phyloP scores from a whole-genome alignment of 2,329 filamentous ascomycete genomes.

The Fusarium sp. region DNA sequence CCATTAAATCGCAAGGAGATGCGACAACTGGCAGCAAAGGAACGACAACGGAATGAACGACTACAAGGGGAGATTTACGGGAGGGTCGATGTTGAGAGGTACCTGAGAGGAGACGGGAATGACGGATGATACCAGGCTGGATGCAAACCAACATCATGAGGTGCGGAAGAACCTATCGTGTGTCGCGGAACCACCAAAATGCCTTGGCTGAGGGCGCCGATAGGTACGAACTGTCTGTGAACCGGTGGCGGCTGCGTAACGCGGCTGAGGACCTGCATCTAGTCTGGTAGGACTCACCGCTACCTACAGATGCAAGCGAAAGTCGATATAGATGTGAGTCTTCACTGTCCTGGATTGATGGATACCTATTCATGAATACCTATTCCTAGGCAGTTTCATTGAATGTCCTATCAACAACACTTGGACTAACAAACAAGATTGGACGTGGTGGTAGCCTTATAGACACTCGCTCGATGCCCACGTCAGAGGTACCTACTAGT shows the following conservation, averaged over 20 bases:
- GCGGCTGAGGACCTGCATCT: slow-evolving; percentile 8
- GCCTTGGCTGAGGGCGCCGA: neutral
- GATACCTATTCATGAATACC: neutral
- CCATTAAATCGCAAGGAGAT: slow-evolving; percentile 75
- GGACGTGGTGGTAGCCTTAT: neutral
- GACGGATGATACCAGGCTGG: slow-evolving; percentile 29
- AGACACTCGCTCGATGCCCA: neutral
- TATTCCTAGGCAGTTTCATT: neutral
- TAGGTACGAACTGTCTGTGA: neutral
- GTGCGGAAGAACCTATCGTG: neutral
- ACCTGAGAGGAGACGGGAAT: slow-evolving; percentile 61
- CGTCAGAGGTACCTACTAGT: neutral
- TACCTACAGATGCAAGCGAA: neutral
- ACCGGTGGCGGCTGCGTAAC: neutral
- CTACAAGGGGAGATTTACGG: slow-evolving; percentile 76
- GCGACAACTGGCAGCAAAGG: slow-evolving; percentile 66
- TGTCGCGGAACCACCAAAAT: neutral
- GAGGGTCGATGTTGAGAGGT: slow-evolving; percentile 76
- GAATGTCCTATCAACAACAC: neutral
- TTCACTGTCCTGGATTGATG: neutral
- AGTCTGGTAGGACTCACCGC: slow-evolving; percentile 14
- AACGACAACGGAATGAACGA: slow-evolving; percentile 67
- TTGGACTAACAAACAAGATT: neutral
- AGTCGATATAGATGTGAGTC: neutral
- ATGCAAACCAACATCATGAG: neutral